Percentiles rank a stretch among this genome's conserved stretches.
Conservation (phyloP, 73 alveolate species). For the Paramecium pentaurelia region DNA sequence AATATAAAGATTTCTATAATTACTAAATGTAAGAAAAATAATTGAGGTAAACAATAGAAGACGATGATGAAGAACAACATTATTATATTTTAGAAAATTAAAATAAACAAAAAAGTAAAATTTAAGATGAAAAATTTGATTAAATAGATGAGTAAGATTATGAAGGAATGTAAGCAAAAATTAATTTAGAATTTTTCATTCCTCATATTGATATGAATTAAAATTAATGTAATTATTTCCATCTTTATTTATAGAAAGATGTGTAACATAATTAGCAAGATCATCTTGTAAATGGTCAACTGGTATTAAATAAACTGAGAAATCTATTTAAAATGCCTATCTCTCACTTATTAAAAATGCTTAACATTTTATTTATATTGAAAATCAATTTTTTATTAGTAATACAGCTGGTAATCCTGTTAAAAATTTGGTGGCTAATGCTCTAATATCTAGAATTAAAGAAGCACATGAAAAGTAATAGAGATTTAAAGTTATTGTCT, state of each 20-base stretch:
- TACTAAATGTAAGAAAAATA: background rate
- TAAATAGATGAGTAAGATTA: background rate
- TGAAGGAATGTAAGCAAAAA: background rate
- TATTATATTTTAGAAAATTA: slow-evolving; percentile 67
- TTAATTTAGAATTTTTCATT: background rate
- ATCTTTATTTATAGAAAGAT: background rate
- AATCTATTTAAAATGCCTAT: slow-evolving; percentile 46
- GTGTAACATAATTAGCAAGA: slow-evolving; percentile 29
- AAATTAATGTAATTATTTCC: background rate
- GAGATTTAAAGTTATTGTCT: slow-evolving; percentile 81
- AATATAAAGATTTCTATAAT: background rate
- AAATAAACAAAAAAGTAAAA: background rate
- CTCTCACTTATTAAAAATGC: slow-evolving; percentile 72
- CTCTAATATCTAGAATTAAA: slow-evolving; percentile 77
- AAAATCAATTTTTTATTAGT: slow-evolving; percentile 85
- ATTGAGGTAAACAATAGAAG: background rate
- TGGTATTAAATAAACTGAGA: background rate
- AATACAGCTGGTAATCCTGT: slow-evolving; percentile 63
- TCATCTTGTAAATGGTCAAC: slow-evolving; percentile 50
- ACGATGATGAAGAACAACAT: slow-evolving; percentile 85
- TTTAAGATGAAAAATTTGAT: background rate
- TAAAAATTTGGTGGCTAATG: slow-evolving; percentile 75
- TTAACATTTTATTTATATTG: slow-evolving; percentile 87
- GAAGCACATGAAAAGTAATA: slow-evolving; percentile 70
- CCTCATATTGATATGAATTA: background rate